A percentile compares a stretch with the other conserved stretches of the same genome.
phyloP scores from a whole-genome alignment of 2,329 filamentous ascomycete species.

The Ascochyta clinopodiicola region DNA sequence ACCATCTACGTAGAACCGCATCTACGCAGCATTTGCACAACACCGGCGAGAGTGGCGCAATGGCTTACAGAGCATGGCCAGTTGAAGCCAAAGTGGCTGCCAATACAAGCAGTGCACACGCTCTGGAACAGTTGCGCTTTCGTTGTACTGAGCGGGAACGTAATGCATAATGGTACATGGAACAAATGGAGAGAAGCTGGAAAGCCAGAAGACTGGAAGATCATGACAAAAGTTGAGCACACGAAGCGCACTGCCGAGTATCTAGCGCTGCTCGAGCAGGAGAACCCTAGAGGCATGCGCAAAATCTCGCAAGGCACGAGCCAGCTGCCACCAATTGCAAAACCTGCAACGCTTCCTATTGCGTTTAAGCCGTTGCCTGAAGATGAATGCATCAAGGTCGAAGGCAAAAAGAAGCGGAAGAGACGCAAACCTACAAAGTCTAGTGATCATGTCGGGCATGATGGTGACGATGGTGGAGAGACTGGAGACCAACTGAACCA shows the following conservation, averaged over 20 bases:
- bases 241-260: constrained; percentile 42
- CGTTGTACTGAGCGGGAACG: constrained; percentile 42
- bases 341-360: constrained; percentile 25
- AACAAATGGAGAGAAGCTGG: constrained; percentile 36
- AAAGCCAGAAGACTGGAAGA: constrained; percentile 42
- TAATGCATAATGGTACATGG: constrained; percentile 40
- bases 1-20: constrained; percentile 50
- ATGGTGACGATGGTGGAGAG: background rate
- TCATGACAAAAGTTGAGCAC: constrained; percentile 47
- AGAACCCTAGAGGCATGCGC: constrained; percentile 30
- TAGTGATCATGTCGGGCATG: background rate
- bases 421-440: constrained; percentile 26
- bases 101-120: constrained; percentile 42
- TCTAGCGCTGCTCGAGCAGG: constrained; percentile 30
- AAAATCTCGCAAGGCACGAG: constrained; percentile 8
- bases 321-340: constrained; percentile 26
- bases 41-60: constrained; percentile 38
- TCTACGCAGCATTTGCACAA: constrained; percentile 37
- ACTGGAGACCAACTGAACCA: background rate
- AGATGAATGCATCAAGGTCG: constrained; percentile 1
- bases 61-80: constrained; percentile 41
- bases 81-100: constrained; percentile 41
- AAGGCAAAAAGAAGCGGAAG: constrained; percentile 32
- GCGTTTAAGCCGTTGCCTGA: constrained; percentile 1
- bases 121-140: constrained; percentile 45